phyloP scores from a whole-genome alignment of 805 yeast genomes.

The Priceomyces haplophilus region DNA sequence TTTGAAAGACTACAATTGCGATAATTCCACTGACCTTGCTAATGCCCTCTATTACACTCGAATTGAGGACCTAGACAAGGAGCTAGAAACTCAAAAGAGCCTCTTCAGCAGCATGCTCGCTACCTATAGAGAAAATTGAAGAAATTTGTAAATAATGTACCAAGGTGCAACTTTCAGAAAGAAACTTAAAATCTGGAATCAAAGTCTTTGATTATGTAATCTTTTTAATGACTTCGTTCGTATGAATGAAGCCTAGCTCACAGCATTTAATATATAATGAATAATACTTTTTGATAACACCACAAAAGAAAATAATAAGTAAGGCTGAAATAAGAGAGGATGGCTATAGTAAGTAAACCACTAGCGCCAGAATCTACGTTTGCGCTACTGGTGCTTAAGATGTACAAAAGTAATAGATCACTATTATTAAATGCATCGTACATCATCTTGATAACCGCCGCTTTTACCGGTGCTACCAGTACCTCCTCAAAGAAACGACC shows the following conservation, averaged over 20 bases:
- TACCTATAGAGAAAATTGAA: background rate
- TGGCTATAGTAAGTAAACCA: background rate
- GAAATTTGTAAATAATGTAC: no score
- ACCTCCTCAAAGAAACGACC: slow-evolving; percentile 14
- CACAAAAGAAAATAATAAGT: background rate
- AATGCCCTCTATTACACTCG: slow-evolving; percentile 31
- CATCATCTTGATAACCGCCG: slow-evolving; percentile 39
- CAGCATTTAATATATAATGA: background rate
- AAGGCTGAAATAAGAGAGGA: background rate
- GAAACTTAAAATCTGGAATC: background rate
- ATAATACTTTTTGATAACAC: no score
- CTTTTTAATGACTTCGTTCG: background rate
- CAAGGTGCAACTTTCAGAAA: no score
- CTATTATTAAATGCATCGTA: slow-evolving; percentile 40
- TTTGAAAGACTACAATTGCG: slow-evolving; percentile 24
- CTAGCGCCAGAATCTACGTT: background rate
- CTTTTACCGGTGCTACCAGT: slow-evolving; percentile 41
- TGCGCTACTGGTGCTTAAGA: slow-evolving; percentile 20
- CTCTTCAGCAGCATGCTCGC: slow-evolving; percentile 18
- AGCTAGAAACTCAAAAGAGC: slow-evolving; percentile 21
- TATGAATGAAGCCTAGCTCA: background rate
- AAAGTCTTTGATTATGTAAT: background rate
- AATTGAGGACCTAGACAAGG: slow-evolving; percentile 30
- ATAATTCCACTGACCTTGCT: slow-evolving; percentile 39
- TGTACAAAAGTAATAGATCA: slow-evolving; percentile 39